A percentile compares a stretch with the other conserved stretches of the same genome.
Evolutionary conservation across 169 alveolate genomes (phyloP).

Genomic region (Cryptosporidium xiaoi): DNA sequence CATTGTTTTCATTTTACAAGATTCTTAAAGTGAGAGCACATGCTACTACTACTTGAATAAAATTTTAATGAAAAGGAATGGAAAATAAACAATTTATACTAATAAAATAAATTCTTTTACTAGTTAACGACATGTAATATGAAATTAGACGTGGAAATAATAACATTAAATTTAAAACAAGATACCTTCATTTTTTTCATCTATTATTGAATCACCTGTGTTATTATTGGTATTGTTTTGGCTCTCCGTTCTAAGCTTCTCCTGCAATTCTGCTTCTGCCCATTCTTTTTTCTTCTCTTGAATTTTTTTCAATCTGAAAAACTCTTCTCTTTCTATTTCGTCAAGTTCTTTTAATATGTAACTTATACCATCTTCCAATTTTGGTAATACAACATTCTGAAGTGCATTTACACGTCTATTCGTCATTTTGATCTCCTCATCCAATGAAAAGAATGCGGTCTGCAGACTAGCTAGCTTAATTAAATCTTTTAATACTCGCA

Average conservation of each 20-base stretch:
- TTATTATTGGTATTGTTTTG: not conserved
- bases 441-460: constrained; percentile 92
- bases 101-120: not conserved
- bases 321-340: constrained; percentile 95
- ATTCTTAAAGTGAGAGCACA: too few species aligned
- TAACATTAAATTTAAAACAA: constrained; percentile 10
- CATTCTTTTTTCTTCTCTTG: constrained; percentile 73
- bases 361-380: constrained; percentile 88
- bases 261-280: constrained; percentile 72
- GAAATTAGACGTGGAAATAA: not conserved
- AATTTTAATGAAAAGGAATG: too few species aligned
- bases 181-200: constrained; percentile 51
- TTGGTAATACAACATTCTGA: constrained; percentile 94
- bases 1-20: too few species aligned
- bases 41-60: too few species aligned
- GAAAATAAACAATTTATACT: too few species aligned
- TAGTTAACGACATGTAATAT: not conserved
- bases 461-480: constrained; percentile 93
- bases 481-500: constrained; percentile 84
- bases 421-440: constrained; percentile 95
- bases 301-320: constrained; percentile 83
- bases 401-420: constrained; percentile 96
- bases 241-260: constrained; percentile 13
- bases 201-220: constrained; percentile 18
- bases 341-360: constrained; percentile 94